phyloP scores from a whole-genome alignment of 768 basidiomycete species.

The Gymnopilus junonius region DNA sequence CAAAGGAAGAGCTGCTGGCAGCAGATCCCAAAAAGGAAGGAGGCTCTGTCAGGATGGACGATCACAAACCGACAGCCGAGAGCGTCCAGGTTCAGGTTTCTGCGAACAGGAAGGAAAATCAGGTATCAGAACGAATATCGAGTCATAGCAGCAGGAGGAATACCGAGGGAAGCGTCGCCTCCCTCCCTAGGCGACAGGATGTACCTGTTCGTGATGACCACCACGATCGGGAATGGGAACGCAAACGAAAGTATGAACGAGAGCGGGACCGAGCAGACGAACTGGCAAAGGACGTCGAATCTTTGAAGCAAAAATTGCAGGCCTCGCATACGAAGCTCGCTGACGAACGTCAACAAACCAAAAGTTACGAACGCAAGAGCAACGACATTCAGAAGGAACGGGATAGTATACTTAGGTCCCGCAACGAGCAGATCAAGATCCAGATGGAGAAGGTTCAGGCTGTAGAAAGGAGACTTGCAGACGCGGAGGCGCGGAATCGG shows the following conservation, averaged over 20 bases:
- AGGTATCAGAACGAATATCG: background rate
- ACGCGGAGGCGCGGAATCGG: slow-evolving; percentile 5
- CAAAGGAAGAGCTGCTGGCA: background rate
- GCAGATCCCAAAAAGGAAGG: background rate
- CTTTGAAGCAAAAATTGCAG: background rate
- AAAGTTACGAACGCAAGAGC: background rate
- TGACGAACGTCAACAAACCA: background rate
- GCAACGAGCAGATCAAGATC: no score
- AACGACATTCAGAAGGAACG: slow-evolving; percentile 9
- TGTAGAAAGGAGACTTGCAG: background rate
- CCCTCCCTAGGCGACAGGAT: background rate
- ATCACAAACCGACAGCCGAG: background rate
- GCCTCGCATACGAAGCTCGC: slow-evolving; percentile 1
- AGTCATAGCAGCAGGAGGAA: background rate
- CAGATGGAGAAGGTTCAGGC: background rate
- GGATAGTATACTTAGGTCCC: no score
- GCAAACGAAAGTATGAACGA: background rate
- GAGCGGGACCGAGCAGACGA: background rate
- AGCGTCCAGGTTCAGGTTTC: background rate
- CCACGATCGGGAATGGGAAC: background rate
- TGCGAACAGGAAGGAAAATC: background rate
- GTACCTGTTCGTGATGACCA: background rate
- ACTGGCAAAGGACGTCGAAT: slow-evolving; percentile 3
- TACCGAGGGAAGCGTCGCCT: background rate
- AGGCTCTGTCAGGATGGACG: background rate